Base-by-base conservation (phyloP, 108 stramenopile species). In the Cylindrotheca fusiformis region DNA sequence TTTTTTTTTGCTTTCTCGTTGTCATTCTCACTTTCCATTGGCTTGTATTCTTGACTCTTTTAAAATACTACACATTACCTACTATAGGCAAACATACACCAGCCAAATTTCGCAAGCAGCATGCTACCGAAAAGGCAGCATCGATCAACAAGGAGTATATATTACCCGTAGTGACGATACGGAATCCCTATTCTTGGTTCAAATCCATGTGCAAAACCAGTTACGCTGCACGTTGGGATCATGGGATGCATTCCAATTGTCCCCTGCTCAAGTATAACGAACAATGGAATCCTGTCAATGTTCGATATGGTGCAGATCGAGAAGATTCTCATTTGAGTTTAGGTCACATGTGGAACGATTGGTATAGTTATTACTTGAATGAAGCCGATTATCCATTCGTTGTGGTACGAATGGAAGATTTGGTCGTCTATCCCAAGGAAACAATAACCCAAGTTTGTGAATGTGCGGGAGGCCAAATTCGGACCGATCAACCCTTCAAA, bases 11-110 rank as follows among this genome's bases (percentile, higher is more conserved):
- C n/a, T n/a, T n/a, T n/a, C n/a, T n/a, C n/a, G 17, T 1, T 14
- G 17, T 36, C 31, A 19, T 19, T 17, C 17, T 58, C 32, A 18
- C 10, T 17, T 14, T 58, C 31, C n/a, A 20, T 17, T 18, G 32
- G 31, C 17, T 58, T 17, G 17, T 41, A 8, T 36, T 36, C 17
- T 58, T 36, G 0, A 19, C 4, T 0, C 5, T 12, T 19, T 4
- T 22, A n/a, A 4, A 26, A n/a, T 30, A 1, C 47, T 29, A 24
- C 5, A 22, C 3, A 23, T 62, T 45, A n/a, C n/a, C n/a, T n/a
- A n/a, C n/a, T n/a, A n/a, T n/a, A 65, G 89, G 91, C 0, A 93
- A 93, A 55, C 91, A 93, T 54, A 88, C 80, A n/a, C 86, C 86
- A 6, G 80, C 76, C 1, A 71, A 67, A 18, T 87, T 76, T 54